Evolutionary conservation across 768 basidiomycete genomes (phyloP), one percentile per base, ranked within the genome.

Genomic region (Lactarius deliciosus): DNA sequence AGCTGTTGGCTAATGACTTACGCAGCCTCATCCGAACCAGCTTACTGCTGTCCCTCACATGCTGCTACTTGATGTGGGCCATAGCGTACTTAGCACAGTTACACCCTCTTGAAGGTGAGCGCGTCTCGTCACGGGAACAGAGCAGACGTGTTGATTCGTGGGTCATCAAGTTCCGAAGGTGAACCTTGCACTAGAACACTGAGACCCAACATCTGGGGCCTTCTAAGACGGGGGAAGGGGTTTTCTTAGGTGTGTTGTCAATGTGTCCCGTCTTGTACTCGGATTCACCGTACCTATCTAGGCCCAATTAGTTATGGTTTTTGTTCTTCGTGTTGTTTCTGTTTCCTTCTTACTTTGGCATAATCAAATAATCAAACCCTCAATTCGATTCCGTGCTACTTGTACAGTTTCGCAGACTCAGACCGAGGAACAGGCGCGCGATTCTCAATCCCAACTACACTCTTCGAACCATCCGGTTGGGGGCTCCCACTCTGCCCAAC

Each of bases 1-100:
- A 60, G 41, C 36, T n/a, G 34, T 43, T 16, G 32, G 20, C 13
- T 45, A 20, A 40, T 25, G 20, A 32, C 56, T 18, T 38, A 7
- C 64, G 22, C 58, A 98, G 96, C 65, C 84, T 95, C 60, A 84
- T 95, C 69, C 90, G 96, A 71, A 90, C 94, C 2, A 84, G 83
- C 68, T 74, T 94, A 57, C 81, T 93, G 79, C 84, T 98, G 68
- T 84, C 91, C 2, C 77, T 98, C 20, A 80, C 86, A 3, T 89
- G 85, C 63, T 96, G 92, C 78, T 98, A 95, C 80, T 85, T 98
- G 72, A 89, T 98, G 87, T 98, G 96, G 96, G 90, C 90, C 79
- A 86, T 96, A 74, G 95, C 96, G n/a, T 98, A 96, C 78, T 82
- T 97, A 75, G 94, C 95, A 1, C 96, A 98, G 74, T 77, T 97